Base-by-base conservation (phyloP, 2,329 filamentous ascomycete genomes). In the Beauveria rudraprayagi region DNA sequence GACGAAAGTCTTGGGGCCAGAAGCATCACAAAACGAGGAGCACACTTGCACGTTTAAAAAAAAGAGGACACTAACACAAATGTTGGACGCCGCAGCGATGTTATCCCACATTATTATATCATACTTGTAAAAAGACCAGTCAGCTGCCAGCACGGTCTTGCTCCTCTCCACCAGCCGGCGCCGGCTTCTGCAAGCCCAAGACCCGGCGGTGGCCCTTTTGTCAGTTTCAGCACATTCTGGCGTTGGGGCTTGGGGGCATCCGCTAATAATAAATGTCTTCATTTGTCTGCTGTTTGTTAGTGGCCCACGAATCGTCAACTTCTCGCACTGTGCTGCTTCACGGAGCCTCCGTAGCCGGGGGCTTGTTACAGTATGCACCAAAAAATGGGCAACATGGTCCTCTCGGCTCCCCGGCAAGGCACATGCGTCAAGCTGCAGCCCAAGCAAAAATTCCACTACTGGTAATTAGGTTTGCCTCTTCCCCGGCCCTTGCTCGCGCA, bases 51-150 rank as follows among this genome's bases (percentile, higher is more conserved):
- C 8, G n/a, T 11, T 16, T 5, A 5, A 6, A 37, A 34, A 34
- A 10, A 34, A 14, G 22, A n/a, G 5, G 22, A 48, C 9, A 59
- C 34, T 5, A 14, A 37, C 11, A 16, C 30, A 37, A 37, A 37
- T 37, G 34, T 37, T 37, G 34, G 34, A 37, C 34, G 34, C 34
- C 11, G 30, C 30, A 37, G 34, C 34, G 34, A 11, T 37, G 34
- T 37, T 37, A 37, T 37, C 5, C 34, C 11, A 37, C 47, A 59
- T 59, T 28, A 52, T 52, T 59, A 37, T 34, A 58, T 58, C 56
- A 58, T 58, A 40, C 56, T 58, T 47, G 17, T 5, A 10, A 26
- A 51, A 17, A 50, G 55, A 16, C 56, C 56, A 58, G 34, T 58
- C 56, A 51, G 46, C 46, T 40, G 56, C 30, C 34, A 40, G 30